Evolutionary conservation across 1,284 basidiomycete species (phyloP), one percentile per base, ranked within the genome.

Genomic region (Moesziomyces antarcticus): DNA sequence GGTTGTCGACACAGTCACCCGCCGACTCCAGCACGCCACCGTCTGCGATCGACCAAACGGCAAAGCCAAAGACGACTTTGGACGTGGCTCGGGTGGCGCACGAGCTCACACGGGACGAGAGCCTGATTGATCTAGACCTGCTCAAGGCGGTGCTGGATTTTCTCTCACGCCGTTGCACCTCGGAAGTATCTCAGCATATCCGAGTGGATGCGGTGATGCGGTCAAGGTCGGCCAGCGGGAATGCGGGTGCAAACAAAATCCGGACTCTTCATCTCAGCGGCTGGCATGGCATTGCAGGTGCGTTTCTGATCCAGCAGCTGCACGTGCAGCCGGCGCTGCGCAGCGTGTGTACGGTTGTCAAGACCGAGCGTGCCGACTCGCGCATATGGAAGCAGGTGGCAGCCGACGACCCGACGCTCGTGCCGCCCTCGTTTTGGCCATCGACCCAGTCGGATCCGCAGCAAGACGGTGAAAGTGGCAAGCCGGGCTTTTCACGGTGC

Each of bases 211-310:
- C 37, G 5, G 37, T 16, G 37, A 40, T 7, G 37, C 37, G 16
- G 14, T 11, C 14, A 40, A 14, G 14, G 16, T 10, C n/a, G 20
- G 24, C 16, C 2, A 37, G 20, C 42, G 9, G 1, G 37, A 24
- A 13, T 20, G 5, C 40, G 3, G 27, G 30, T 14, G 44, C 49
- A 37, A 56, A 56, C 46, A 45, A 58, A 24, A 58, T 71, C 11
- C 57, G 50, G 14, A 27, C 46, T 43, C 43, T 71, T 11, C 43
- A 59, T 42, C 41, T 71, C 21, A 56, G 55, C 6, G 68, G 68
- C 18, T 71, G 68, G 68, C 68, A 71, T 33, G 68, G 68, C 16
- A 65, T 71, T 13, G 57, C 68, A 13, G 68, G 68, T n/a, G 56
- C 57, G 0, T 71, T 71, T 40, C 14, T 71, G 20, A 54, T 71